Evolutionary conservation across 495 filamentous ascomycete genomes (phyloP).

Genomic region (Tuber umbilicatum): DNA sequence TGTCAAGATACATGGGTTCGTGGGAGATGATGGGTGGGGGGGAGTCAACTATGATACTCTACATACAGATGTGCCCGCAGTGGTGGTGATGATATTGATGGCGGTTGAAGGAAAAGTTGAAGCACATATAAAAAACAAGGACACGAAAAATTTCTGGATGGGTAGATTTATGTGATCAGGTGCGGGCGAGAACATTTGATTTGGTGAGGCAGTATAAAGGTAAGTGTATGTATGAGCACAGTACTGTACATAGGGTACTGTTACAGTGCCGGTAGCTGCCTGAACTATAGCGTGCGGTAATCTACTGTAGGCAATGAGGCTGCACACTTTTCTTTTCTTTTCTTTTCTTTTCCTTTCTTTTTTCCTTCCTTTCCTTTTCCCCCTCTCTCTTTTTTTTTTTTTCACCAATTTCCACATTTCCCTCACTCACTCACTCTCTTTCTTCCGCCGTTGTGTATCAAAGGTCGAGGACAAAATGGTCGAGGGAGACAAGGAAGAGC

Average conservation of each 20-base stretch:
- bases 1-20: background rate
- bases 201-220: background rate
- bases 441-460: background rate
- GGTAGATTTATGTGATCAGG: background rate
- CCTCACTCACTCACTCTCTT: background rate
- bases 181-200: background rate
- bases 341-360: background rate
- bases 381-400: background rate
- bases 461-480: background rate
- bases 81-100: background rate
- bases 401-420: too few species aligned
- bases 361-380: background rate
- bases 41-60: background rate
- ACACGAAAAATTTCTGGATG: background rate
- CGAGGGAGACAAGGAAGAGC: background rate
- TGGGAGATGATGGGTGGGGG: background rate
- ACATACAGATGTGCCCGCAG: background rate
- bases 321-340: background rate
- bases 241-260: background rate
- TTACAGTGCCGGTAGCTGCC: background rate
- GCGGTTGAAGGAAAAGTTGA: background rate
- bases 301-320: constrained; percentile 4
- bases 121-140: background rate
- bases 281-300: constrained; percentile 1
- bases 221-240: background rate